Evolutionary conservation across 169 alveolate genomes (phyloP), one percentile per base, ranked within the genome.

Genomic region (Cardiosporidium cionae): DNA sequence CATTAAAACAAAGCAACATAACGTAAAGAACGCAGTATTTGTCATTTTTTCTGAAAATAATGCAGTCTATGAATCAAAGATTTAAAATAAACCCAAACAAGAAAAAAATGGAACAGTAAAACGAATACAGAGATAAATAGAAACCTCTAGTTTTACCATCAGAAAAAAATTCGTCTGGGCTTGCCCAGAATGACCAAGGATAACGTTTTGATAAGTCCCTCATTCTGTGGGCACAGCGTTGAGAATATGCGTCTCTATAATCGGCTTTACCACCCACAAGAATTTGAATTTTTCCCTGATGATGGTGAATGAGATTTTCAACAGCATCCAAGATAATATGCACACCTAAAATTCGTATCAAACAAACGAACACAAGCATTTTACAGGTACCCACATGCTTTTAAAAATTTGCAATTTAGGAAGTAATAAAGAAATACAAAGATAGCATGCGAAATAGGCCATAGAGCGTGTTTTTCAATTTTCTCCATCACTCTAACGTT

Each of bases 121-220:
- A n/a, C n/a, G n/a, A n/a, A n/a, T n/a, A n/a, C n/a, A n/a, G n/a
- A n/a, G n/a, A n/a, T n/a, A n/a, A n/a, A n/a, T n/a, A n/a, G n/a
- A n/a, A n/a, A n/a, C n/a, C n/a, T n/a, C n/a, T n/a, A 44, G 52
- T 29, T 68, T 29, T 23, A 36, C 80, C 97, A 75, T 92, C 94
- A 23, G 86, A 80, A 75, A 93, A 93, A 84, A 94, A 94, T 58
- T 87, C 89, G 72, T 86, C 84, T 5, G 98, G 96, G 44, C 84
- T 93, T 0, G 96, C 96, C 93, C 94, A 94, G 86, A 94, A 92
- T 52, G 86, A 82, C 32, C 84, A 80, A 3, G 98, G 96, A 86
- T 87, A 91, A 31, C 52, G 35, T 65, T 78, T 27, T 31, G 80
- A 72, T 7, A 88, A 75, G 54, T 76, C 79, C 78, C 73, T 66